A percentile compares a stretch with the other conserved stretches of the same genome.
These are phyloP conservation scores for Serendipita sp. DNA, from an alignment of 768 basidiomycete species.

Conservation along the genomic window DNA sequence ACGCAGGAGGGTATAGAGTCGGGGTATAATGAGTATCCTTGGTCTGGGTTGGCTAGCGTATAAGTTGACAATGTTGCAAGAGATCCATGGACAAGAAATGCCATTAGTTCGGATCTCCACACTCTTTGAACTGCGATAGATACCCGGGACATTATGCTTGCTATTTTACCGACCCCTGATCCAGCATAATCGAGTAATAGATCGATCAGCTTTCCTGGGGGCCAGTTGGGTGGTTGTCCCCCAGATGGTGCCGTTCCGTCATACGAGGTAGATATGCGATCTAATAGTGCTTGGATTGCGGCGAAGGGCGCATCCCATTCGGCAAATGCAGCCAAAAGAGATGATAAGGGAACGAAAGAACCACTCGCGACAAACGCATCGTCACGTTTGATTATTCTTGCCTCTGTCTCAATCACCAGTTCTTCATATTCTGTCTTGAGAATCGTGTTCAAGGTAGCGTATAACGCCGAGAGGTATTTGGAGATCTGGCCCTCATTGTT, in stretches of 20 bases:
- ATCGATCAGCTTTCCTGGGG: conserved; percentile 68
- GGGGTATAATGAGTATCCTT: conserved; percentile 38
- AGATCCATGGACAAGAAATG: conserved; percentile 68
- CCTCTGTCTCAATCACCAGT: conserved; percentile 65
- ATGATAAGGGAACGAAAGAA: conserved; percentile 75
- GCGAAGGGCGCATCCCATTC: conserved; percentile 80
- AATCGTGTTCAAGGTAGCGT: conserved; percentile 54
- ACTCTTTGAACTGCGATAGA: conserved; percentile 61
- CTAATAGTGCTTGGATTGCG: conserved; percentile 47
- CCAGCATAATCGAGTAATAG: conserved; percentile 53
- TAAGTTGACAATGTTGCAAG: conserved; percentile 32
- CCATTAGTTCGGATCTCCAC: conserved; percentile 71
- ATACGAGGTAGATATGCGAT: conserved; percentile 26
- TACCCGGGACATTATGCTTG: conserved; percentile 53
- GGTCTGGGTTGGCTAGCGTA: conserved; percentile 31
- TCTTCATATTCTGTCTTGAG: conserved; percentile 67
- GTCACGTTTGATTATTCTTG: conserved; percentile 60
- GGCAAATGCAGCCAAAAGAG: conserved; percentile 65
- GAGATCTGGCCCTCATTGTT: conserved; percentile 33
- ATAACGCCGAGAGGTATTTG: conserved; percentile 65
- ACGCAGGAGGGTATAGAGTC: conserved; percentile 64
- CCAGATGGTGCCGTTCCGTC: not conserved
- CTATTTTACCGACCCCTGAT: conserved; percentile 65
- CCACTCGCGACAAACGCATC: conserved; percentile 59
- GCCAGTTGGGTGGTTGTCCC: conserved; percentile 30